phyloP scores from a whole-genome alignment of 2,329 filamentous ascomycete species.

The Trichoderma sp. region DNA sequence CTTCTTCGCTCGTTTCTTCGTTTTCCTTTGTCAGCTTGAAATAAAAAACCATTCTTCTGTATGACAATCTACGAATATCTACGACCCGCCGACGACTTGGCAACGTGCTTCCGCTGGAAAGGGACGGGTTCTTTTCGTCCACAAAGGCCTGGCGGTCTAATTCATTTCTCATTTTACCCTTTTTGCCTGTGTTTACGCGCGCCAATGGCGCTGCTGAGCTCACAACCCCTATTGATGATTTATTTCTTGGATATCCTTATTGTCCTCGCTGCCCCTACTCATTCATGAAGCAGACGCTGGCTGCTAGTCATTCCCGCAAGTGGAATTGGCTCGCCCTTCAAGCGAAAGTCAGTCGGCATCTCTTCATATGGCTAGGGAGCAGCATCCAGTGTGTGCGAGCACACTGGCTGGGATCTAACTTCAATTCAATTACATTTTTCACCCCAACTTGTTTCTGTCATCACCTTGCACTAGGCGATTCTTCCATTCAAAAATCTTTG shows the following conservation, averaged over 20 bases:
- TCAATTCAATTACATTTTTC: slow-evolving; percentile 19
- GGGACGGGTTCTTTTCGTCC: slow-evolving; percentile 15
- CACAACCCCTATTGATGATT: slow-evolving; percentile 15
- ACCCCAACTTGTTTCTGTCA: slow-evolving; percentile 25
- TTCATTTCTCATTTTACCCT: slow-evolving; percentile 14
- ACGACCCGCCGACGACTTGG: slow-evolving; percentile 22
- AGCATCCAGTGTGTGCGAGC: slow-evolving; percentile 19
- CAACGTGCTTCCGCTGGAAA: slow-evolving; percentile 8
- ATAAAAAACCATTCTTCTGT: slow-evolving; percentile 8
- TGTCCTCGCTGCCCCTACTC: slow-evolving; percentile 12
- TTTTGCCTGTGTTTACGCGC: neutral
- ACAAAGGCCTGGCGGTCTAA: slow-evolving; percentile 20
- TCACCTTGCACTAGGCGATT: slow-evolving; percentile 27
- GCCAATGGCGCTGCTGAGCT: slow-evolving; percentile 22
- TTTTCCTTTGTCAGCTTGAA: slow-evolving; percentile 17
- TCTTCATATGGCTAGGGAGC: neutral
- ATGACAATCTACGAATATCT: slow-evolving; percentile 23
- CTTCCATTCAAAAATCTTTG: slow-evolving; percentile 25
- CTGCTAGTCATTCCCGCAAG: neutral
- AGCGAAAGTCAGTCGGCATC: slow-evolving; percentile 3
- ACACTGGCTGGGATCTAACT: slow-evolving; percentile 25
- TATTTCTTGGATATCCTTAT: neutral
- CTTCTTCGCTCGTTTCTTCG: neutral
- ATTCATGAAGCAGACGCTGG: slow-evolving; percentile 19
- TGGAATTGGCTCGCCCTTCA: neutral